Base-by-base conservation (phyloP, 1,284 basidiomycete genomes). In the Coriolopsis trogii region DNA sequence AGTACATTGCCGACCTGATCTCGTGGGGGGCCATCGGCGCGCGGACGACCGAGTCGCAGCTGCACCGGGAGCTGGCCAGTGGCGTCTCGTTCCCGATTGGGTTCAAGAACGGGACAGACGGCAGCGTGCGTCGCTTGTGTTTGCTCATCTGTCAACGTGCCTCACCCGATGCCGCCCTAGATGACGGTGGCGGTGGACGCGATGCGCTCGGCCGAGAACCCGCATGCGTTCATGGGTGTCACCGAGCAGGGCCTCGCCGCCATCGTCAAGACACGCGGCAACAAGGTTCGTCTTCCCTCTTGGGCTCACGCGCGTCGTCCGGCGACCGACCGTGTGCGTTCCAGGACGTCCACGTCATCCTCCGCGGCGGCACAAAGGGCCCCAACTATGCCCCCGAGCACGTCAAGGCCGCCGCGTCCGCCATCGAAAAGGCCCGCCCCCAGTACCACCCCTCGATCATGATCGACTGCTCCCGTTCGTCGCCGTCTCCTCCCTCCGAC, bases 51-150 rank as follows among this genome's bases (percentile, higher is more conserved):
- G 91, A 97, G 72, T 91, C 88, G 4, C 95, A 97, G 69, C 84
- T 97, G 9, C 94, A 96, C 67, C 85, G 94, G 53, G 95, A 97
- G 73, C 87, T 96, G 44, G 91, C 93, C 3, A 89, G 85, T n/a
- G 92, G 91, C 66, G 84, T 89, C 26, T 92, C 90, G 42, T 92
- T 93, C 82, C 91, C 92, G 12, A 89, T 93, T 57, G 92, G 96
- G n/a, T 99, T 99, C 87, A 99, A 99, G 75, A 99, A 99, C 71
- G 95, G 95, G 47, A 98, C 96, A 5, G 95, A 98, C 70, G 96
- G 96, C 44, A 89, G 89, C 39, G 86, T 93, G 59, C 65, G 77
- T 56, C 1, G 2, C 77, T 36, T 15, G 4, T 18, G 4, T 12
- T 33, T 26, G 20, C n/a, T 1, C 15, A 1, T 34, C 21, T 39